These are phyloP conservation scores for Phytophthora litchii DNA, from an alignment of 352 stramenopile species.

Conservation along the genomic window DNA sequence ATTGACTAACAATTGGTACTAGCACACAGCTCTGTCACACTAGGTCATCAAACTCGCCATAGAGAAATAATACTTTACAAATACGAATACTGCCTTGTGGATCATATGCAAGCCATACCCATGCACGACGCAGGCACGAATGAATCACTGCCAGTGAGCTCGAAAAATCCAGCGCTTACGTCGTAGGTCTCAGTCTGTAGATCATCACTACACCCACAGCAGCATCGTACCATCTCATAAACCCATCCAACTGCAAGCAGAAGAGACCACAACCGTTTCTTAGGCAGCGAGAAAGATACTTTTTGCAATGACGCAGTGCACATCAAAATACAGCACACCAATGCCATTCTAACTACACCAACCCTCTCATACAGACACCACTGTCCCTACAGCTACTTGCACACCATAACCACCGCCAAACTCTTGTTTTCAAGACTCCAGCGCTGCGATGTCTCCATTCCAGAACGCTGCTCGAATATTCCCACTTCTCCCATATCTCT, in stretches of 20 bases:
- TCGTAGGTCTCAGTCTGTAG: too few species aligned
- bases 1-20: background rate
- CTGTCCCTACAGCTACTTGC: too few species aligned
- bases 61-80: constrained; percentile 5
- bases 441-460: constrained; percentile 3
- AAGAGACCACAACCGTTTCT: background rate
- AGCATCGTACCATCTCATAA: background rate
- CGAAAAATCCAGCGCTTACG: too few species aligned
- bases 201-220: too few species aligned
- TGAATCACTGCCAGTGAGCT: too few species aligned
- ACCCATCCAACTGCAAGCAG: background rate
- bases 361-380: too few species aligned
- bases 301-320: constrained; percentile 1
- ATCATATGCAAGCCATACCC: background rate
- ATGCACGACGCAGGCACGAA: too few species aligned
- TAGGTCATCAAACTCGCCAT: background rate
- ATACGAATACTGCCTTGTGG: background rate
- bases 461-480: constrained; percentile 29
- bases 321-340: constrained; percentile 3
- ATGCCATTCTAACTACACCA: background rate
- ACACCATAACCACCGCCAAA: background rate
- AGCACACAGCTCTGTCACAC: background rate
- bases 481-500: constrained; percentile 2
- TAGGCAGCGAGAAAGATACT: constrained; percentile 10
- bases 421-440: too few species aligned